A percentile compares a stretch with the other conserved stretches of the same genome.
phyloP scores from a whole-genome alignment of 805 yeast species.

The Jamesozyma spencerorum region DNA sequence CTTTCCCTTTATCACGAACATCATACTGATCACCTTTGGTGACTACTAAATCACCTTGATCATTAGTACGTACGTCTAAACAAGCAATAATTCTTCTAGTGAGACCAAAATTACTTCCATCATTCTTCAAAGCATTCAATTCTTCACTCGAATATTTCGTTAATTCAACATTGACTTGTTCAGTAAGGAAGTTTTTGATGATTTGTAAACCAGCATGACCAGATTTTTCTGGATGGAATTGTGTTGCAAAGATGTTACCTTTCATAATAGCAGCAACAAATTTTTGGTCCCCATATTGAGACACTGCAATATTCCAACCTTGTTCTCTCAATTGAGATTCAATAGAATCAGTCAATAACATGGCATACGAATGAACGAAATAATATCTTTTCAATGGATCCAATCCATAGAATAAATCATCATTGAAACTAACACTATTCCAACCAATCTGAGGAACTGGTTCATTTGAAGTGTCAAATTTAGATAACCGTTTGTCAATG shows the following conservation, averaged over 20 bases:
- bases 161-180: slow-evolving; percentile 15
- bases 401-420: slow-evolving; percentile 46
- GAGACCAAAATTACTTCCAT: slow-evolving; percentile 49
- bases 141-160: slow-evolving; percentile 19
- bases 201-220: slow-evolving; percentile 82
- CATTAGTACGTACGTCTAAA: slow-evolving; percentile 92
- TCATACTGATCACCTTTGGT: slow-evolving; percentile 98
- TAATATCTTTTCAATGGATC: slow-evolving; percentile 67
- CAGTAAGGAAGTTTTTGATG: slow-evolving; percentile 58
- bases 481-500: slow-evolving; percentile 43
- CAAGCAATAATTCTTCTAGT: slow-evolving; percentile 93
- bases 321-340: slow-evolving; percentile 23
- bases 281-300: slow-evolving; percentile 66
- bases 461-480: slow-evolving; percentile 51
- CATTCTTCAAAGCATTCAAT: slow-evolving; percentile 22
- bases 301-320: slow-evolving; percentile 67
- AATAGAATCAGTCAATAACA: slow-evolving; percentile 39
- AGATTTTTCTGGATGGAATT: slow-evolving; percentile 98
- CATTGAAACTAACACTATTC: slow-evolving; percentile 44
- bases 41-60: slow-evolving; percentile 89
- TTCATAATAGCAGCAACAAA: slow-evolving; percentile 76
- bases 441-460: slow-evolving; percentile 97
- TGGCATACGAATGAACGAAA: slow-evolving; percentile 93
- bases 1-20: slow-evolving; percentile 69
- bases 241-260: slow-evolving; percentile 85